Base-by-base conservation (phyloP, 78 protist genomes). In the Dictyostelium capitatum region DNA sequence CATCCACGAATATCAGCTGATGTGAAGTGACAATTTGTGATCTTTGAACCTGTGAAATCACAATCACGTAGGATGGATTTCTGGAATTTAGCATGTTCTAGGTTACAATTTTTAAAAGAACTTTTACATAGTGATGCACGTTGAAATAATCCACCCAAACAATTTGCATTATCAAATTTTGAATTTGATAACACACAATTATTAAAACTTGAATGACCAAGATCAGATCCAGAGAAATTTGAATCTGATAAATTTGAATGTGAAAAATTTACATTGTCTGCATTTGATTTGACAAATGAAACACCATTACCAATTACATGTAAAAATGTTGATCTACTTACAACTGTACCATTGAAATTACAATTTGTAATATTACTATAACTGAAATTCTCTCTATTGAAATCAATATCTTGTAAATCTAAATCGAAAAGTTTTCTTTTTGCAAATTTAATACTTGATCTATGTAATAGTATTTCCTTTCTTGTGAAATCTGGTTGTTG, bases 51-150 rank as follows among this genome's bases (percentile, higher is more conserved):
- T 4, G 84, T 87, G 46, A 87, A 87, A 77, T 87, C 93, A 64
- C 84, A 64, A 20, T 65, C 79, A 23, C 4, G 28, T 14, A 87
- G 50, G 20, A 23, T 62, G n/a, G 93, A 77, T 19, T 87, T 87
- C 65, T 87, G 93, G n/a, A 87, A 87, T 37, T 87, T 87, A 0
- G 93, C 93, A 64, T 87, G 93, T 17, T 87, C 85, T 0, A 87
- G 54, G 32, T 77, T 64, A 0, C 79, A 48, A 59, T 59, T 77
- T 47, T 65, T 87, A 87, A 87, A 87, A 11, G 28, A 41, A 23
- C 70, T 83, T 64, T 87, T 77, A 3, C n/a, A 5, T 11, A 87
- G 64, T 79, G 32, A 50, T 3, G 93, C 93, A 20, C 93, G 47
- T 50, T 87, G 93, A 51, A 87, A 87, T 47, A 87, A 15, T 7